A percentile compares a stretch with the other conserved stretches of the same genome.
Conservation (phyloP, 352 stramenopile genomes). For the Phytophthora rubi region DNA sequence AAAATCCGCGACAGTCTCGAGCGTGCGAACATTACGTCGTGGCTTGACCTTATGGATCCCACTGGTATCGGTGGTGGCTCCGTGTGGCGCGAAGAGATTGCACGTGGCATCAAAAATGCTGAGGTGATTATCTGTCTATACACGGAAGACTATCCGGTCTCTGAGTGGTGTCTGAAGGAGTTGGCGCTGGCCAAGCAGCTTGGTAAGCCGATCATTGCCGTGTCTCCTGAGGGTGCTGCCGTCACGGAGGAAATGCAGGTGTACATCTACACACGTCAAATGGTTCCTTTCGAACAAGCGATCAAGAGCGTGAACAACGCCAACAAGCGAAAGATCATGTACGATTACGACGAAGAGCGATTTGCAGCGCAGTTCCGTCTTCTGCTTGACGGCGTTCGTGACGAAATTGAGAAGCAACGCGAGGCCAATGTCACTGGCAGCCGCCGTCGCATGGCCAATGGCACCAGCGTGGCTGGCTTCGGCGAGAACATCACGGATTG, state of each 20-base stretch:
- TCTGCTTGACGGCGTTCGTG: slow-evolving; percentile 73
- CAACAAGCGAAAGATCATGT: slow-evolving; percentile 67
- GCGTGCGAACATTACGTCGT: slow-evolving; percentile 75
- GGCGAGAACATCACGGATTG: slow-evolving; percentile 47
- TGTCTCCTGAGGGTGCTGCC: slow-evolving; percentile 61
- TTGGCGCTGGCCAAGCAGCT: slow-evolving; percentile 77
- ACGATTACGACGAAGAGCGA: slow-evolving; percentile 68
- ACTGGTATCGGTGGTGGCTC: slow-evolving; percentile 80
- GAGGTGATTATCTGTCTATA: slow-evolving; percentile 75
- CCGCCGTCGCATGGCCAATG: slow-evolving; percentile 35
- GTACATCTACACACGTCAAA: slow-evolving; percentile 86
- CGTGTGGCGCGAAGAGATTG: slow-evolving; percentile 86
- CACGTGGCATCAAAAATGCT: slow-evolving; percentile 76
- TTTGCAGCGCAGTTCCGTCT: slow-evolving; percentile 67
- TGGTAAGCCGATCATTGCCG: slow-evolving; percentile 69
- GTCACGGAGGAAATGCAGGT: slow-evolving; percentile 83
- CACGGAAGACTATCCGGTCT: slow-evolving; percentile 74
- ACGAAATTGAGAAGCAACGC: slow-evolving; percentile 78
- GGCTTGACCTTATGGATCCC: slow-evolving; percentile 84
- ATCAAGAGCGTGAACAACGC: slow-evolving; percentile 64
- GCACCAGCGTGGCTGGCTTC: slow-evolving; percentile 38
- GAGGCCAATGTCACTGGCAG: slow-evolving; percentile 52
- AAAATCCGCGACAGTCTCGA: slow-evolving; percentile 78
- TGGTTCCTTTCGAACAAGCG: slow-evolving; percentile 78
- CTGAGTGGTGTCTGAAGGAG: slow-evolving; percentile 85